Evolutionary conservation across 768 basidiomycete species (phyloP), one percentile per base, ranked within the genome.

Genomic region (Boletellus ananas): DNA sequence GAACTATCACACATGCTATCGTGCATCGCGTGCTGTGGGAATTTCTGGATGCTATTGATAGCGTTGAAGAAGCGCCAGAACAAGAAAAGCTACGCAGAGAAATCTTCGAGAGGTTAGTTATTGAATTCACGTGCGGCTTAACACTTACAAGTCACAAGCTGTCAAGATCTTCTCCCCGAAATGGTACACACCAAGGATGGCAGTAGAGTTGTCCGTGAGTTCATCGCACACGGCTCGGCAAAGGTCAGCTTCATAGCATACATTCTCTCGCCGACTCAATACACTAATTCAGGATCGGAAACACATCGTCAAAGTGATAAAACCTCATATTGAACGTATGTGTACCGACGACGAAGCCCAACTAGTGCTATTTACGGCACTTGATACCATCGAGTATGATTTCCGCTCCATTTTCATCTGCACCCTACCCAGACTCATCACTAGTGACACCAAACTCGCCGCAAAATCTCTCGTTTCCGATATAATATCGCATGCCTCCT

Each of bases 101-200:
- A 54, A 81, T 94, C 14, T 88, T 92, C 34, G 90, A 94, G 58
- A 83, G 75, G 85, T 92, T 6, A n/a, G 12, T 47, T 17, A 12
- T 14, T 20, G n/a, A 12, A 10, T 12, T n/a, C 25, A 12, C 33
- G 18, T 2, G 14, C 42, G 1, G 36, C n/a, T 3, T n/a, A 49
- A 17, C 12, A 23, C 9, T 2, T 39, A 62, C 11, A 58, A 18
- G 0, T 29, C 34, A 29, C 54, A 27, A 91, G 89, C 44, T 89
- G 87, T 58, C 84, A 90, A 55, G 93, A 95, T 36, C 77, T 86
- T 17, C 73, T 95, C 7, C 85, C 93, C 0, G 94, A 96, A 63
- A 89, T 95, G 78, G 90, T 94, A 0, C 94, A 97, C 61, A 97
- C 94, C 14, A 91, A 83, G 62, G 90, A 95, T 58, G 94, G 94